A percentile compares a stretch with the other conserved stretches of the same genome.
phyloP scores from a whole-genome alignment of 2,329 filamentous ascomycete genomes.

The Tolypocladium ovalisporum region DNA sequence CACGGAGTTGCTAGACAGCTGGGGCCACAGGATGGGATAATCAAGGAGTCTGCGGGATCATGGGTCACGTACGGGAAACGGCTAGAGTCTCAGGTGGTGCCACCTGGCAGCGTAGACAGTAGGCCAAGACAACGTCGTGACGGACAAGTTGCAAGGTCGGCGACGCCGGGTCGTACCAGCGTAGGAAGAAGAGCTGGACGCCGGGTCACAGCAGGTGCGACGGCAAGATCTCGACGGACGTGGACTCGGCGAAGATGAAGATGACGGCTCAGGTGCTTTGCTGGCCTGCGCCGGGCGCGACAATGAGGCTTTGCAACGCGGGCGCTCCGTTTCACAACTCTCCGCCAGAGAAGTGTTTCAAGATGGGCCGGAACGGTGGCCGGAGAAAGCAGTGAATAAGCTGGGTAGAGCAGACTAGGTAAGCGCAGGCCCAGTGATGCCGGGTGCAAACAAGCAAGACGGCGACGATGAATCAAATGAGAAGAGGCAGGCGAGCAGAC shows the following conservation, averaged over 20 bases:
- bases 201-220: background rate
- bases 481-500: background rate
- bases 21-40: slow-evolving; percentile 6
- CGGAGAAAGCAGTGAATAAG: slow-evolving; percentile 1
- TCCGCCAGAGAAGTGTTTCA: slow-evolving; percentile 13
- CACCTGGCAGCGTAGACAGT: background rate
- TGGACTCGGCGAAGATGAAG: background rate
- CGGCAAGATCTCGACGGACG: background rate
- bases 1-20: background rate
- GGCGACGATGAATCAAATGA: background rate
- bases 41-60: background rate
- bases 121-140: background rate
- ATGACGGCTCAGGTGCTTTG: slow-evolving; percentile 1
- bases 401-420: slow-evolving; percentile 6
- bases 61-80: slow-evolving; percentile 4
- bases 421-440: slow-evolving; percentile 5
- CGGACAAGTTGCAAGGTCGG: background rate
- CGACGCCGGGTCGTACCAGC: background rate
- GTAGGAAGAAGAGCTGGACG: background rate
- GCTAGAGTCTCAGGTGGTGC: slow-evolving; percentile 2
- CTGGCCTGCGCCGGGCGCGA: background rate
- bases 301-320: background rate
- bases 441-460: background rate
- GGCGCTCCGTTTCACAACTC: slow-evolving; percentile 1
- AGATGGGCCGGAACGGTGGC: slow-evolving; percentile 11